Base-by-base conservation (phyloP, 768 basidiomycete species). In the Tricholoma bakamatsutake region DNA sequence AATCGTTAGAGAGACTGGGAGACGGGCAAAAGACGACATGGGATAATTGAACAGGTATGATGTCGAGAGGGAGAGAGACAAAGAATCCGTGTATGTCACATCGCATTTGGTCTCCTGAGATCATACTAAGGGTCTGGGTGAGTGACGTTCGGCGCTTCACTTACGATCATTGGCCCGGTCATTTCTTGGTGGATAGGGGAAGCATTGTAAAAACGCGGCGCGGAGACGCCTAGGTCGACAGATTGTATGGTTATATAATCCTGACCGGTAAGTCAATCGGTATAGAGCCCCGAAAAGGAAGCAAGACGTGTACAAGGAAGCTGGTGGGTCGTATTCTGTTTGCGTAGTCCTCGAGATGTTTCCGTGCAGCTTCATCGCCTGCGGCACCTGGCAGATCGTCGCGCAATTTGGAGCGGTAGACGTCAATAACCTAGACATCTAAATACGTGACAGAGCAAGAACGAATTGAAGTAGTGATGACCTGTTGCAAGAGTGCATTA, bases 11-110 rank as follows among this genome's bases (percentile, higher is more conserved):
- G 87, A 89, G 51, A 92, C 83, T 5, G 91, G 91, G 35, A 93
- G 77, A 31, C 88, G 84, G 3, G 90, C 90, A 64, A 93, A 92
- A 37, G 82, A 93, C 30, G 78, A 76, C 80, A 80, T 89, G 57
- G 83, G 93, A 71, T 88, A 97, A 73, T 85, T 93, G 77, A 83
- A 93, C 55, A 86, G 81, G 69, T 84, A 91, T 55, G 83, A 92
- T 24, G 82, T 96, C 57, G 82, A 98, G 55, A 85, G 79, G 24
- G 85, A 95, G 59, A 98, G 74, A 2, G 93, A 91, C 40, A 93
- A 62, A 7, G 84, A 83, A 68, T 98, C 97, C 5, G 79, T 78
- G 66, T 98, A 98, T 52, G 82, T 80, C 64, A 95, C 74, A 62
- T 93, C 91, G 50, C 96, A 85, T 68, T 93, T 85, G 46, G 85